Conservation (phyloP, 805 yeast genomes). For the Saccharomycopsis sp. region DNA sequence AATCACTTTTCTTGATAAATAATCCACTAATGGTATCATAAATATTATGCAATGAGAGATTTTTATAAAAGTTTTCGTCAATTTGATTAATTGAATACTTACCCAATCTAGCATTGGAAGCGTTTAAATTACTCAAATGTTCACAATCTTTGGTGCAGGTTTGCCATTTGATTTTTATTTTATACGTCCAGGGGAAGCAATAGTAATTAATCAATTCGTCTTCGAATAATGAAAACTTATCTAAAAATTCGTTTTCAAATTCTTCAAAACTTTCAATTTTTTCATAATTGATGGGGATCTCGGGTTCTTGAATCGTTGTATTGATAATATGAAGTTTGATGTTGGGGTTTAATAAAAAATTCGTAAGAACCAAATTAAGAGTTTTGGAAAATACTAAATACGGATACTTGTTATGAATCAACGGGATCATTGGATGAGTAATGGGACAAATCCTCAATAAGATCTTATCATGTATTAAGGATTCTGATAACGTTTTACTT, state of each 20-base stretch:
- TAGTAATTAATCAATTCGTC: conserved; percentile 1
- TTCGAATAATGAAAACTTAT: conserved; percentile 13
- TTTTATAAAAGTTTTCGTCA: conserved; percentile 2
- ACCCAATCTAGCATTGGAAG: conserved; percentile 1
- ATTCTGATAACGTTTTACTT: too few species aligned
- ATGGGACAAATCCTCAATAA: conserved; percentile 47
- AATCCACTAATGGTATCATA: conserved; percentile 5
- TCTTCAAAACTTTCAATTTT: conserved; percentile 18
- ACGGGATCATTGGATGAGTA: conserved; percentile 43
- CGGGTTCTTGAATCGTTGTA: conserved; percentile 23
- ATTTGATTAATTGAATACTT: conserved; percentile 1
- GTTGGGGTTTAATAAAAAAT: conserved; percentile 43
- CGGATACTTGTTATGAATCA: conserved; percentile 42
- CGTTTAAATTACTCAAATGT: conserved; percentile 27
- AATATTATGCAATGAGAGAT: background rate
- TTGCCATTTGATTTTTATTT: conserved; percentile 44
- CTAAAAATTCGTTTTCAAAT: conserved; percentile 20
- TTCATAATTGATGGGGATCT: conserved; percentile 14
- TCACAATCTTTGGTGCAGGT: conserved; percentile 44
- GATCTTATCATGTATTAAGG: conserved; percentile 40
- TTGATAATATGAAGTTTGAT: conserved; percentile 42
- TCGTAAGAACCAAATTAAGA: conserved; percentile 41
- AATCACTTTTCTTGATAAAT: conserved; percentile 5
- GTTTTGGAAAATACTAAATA: conserved; percentile 50
- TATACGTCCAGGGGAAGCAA: conserved; percentile 29